Conservation (phyloP, 2,329 filamentous ascomycete species). For the Thelonectria blattea region DNA sequence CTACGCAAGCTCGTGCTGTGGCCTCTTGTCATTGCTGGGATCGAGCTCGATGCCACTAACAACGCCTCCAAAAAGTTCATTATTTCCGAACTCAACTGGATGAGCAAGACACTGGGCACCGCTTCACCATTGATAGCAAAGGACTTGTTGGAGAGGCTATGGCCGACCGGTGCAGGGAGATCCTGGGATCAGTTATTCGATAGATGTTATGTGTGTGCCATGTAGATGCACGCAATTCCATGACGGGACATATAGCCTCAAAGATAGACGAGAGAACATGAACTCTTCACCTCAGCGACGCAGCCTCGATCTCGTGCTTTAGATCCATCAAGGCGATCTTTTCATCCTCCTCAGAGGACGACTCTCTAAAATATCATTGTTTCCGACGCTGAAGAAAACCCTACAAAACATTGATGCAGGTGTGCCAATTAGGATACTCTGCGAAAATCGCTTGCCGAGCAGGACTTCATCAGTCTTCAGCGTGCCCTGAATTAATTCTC, state of each 20-base stretch:
- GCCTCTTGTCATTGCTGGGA: conserved; percentile 36
- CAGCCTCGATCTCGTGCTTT: too few relatives aligned
- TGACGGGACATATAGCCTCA: neutral
- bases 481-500: too few relatives aligned
- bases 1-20: conserved; percentile 33
- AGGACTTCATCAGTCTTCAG: too few relatives aligned
- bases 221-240: neutral
- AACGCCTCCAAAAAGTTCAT: conserved; percentile 25
- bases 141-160: neutral
- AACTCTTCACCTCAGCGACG: too few relatives aligned
- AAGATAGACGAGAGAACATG: too few relatives aligned
- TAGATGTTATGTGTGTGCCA: neutral
- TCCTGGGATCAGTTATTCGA: neutral
- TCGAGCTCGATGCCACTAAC: conserved; percentile 24
- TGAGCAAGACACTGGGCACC: conserved; percentile 27
- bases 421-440: too few relatives aligned
- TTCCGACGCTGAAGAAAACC: too few relatives aligned
- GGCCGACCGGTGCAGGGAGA: neutral
- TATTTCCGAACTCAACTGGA: conserved; percentile 17
- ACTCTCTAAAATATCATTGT: too few relatives aligned
- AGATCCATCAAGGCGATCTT: too few relatives aligned
- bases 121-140: conserved; percentile 29
- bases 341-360: too few relatives aligned
- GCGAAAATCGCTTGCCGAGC: too few relatives aligned
- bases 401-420: too few relatives aligned